These are phyloP conservation scores for Austroboletus festivus DNA, from an alignment of 768 basidiomycete species.

Conservation along the genomic window DNA sequence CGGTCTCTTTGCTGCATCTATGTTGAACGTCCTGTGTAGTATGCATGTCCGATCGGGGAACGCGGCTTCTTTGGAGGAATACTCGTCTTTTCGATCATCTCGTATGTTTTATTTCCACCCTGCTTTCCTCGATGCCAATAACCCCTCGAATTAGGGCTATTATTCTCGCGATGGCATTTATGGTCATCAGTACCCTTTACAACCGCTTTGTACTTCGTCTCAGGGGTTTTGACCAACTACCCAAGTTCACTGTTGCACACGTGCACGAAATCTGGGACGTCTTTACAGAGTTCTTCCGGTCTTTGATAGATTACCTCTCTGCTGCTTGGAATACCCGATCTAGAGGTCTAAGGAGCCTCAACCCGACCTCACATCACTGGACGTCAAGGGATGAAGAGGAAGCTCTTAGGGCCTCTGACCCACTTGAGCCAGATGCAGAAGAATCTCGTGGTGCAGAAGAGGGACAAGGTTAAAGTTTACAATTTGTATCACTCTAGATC, in stretches of 20 bases:
- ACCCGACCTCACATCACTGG: slow-evolving; percentile 30
- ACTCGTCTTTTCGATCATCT: slow-evolving; percentile 54
- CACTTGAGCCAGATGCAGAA: slow-evolving; percentile 18
- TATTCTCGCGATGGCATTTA: slow-evolving; percentile 58
- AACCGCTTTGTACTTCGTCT: slow-evolving; percentile 74
- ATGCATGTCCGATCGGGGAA: slow-evolving; percentile 70
- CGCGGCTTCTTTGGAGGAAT: slow-evolving; percentile 46
- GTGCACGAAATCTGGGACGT: slow-evolving; percentile 22
- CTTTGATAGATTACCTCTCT: slow-evolving; percentile 8
- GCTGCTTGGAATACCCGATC: slow-evolving; percentile 18
- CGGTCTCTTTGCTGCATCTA: background rate
- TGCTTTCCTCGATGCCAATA: background rate
- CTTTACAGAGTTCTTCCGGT: slow-evolving; percentile 16
- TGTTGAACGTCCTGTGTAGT: slow-evolving; percentile 34
- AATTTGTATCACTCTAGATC: background rate
- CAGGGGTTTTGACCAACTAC: slow-evolving; percentile 70
- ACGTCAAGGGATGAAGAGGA: slow-evolving; percentile 32
- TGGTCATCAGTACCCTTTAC: slow-evolving; percentile 69
- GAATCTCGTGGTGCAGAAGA: background rate
- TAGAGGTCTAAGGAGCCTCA: slow-evolving; percentile 12
- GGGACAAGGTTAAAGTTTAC: background rate
- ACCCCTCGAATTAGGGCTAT: slow-evolving; percentile 41
- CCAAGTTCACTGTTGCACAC: slow-evolving; percentile 46
- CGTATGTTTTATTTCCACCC: slow-evolving; percentile 43
- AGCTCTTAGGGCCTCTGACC: slow-evolving; percentile 22